Conservation (phyloP, 1,284 basidiomycete genomes). For the Sphagnurus paluster region DNA sequence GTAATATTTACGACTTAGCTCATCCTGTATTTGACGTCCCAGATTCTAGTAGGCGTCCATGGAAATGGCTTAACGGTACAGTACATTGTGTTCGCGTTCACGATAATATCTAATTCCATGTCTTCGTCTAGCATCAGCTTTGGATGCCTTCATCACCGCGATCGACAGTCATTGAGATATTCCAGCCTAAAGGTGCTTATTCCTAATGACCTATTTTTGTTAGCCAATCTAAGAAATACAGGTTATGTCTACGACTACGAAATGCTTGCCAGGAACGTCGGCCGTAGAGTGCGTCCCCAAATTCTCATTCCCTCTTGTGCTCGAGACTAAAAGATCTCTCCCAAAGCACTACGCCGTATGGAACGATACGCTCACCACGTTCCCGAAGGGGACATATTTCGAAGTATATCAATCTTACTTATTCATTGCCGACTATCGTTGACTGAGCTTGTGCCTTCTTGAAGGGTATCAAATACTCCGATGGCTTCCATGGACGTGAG, state of each 20-base stretch:
- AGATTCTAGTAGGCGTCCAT: slow-evolving; percentile 42
- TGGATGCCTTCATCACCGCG: slow-evolving; percentile 40
- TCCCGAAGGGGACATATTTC: slow-evolving; percentile 33
- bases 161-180: slow-evolving; percentile 42
- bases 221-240: slow-evolving; percentile 12
- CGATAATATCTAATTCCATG: background rate
- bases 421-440: too few species aligned
- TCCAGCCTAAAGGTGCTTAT: slow-evolving; percentile 31
- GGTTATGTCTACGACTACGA: slow-evolving; percentile 42
- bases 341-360: slow-evolving; percentile 41
- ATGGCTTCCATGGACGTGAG: slow-evolving; percentile 33
- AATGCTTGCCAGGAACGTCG: slow-evolving; percentile 39
- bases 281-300: slow-evolving; percentile 30
- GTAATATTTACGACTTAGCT: background rate
- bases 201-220: background rate
- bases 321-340: background rate
- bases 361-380: slow-evolving; percentile 40
- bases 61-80: slow-evolving; percentile 44
- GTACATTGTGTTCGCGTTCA: slow-evolving; percentile 1
- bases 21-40: background rate
- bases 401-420: slow-evolving; percentile 19
- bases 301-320: background rate
- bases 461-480: slow-evolving; percentile 29
- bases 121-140: slow-evolving; percentile 34
- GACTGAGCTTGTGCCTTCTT: background rate